Base-by-base conservation (phyloP, 345 rosid genomes). In the Leavenworthia alabamica region DNA sequence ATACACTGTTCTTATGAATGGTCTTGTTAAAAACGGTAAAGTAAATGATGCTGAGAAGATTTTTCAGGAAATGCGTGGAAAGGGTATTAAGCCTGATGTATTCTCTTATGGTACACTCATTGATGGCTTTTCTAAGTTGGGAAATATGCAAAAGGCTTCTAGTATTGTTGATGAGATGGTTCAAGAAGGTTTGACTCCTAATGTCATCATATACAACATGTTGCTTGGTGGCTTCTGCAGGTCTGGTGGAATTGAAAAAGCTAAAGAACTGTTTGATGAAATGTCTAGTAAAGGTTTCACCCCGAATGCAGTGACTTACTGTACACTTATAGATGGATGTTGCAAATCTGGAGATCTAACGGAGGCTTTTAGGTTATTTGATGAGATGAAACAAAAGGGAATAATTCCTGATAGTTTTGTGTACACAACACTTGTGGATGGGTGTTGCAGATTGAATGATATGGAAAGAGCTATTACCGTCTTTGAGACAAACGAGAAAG, bases 311-410 rank as follows among this genome's bases (percentile, higher is more conserved):
- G 82, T 82, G 66, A 88, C 89, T 14, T 88, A 90, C 71, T 64
- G 82, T 49, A 84, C 77, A 23, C 73, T 86, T 33, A 90, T 90
- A 13, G 86, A 83, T 73, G 90, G 87, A 56, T 83, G 77, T 60
- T 83, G 90, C 84, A 90, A 87, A 79, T 61, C 67, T 29, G 84
- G 87, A 60, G 79, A 77, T 70, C 62, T 90, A 64, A 29, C 14
- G 0, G 77, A 78, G 77, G 95, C 95, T 17, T 83, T 85, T 57
- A 61, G 35, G 45, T 78, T 90, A 48, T 69, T 80, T 35, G 81
- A 87, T 42, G 77, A 76, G 76, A 90, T 90, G 97, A 48, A 32
- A 40, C 60, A 59, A 9, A 73, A 62, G 62, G 93, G 88, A 36
- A 60, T 90, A 70, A 76, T 22, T 41, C 86, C 84, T 23, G 88